Base-by-base conservation (phyloP, 2,329 filamentous ascomycete genomes). In the Aciculosporium take region DNA sequence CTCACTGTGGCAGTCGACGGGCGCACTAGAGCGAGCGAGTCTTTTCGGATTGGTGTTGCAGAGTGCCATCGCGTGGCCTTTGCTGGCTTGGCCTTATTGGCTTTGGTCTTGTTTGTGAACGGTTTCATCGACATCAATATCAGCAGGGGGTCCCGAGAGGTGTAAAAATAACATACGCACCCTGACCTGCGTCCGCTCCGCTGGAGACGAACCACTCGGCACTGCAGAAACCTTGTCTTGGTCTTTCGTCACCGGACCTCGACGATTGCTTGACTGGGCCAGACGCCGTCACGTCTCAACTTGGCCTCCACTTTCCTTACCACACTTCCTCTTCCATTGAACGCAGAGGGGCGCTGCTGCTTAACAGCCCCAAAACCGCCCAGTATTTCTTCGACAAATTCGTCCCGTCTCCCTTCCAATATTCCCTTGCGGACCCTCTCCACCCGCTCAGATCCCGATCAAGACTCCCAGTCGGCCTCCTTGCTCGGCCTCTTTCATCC, bases 391-490 rank as follows among this genome's bases (percentile, higher is more conserved):
- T 71, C 78, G 59, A 67, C 73, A 73, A 72, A 65, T 51, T 70
- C 69, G 54, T 72, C 71, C 63, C 79, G 79, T 67, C 78, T 84
- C 51, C 74, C 75, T 61, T 84, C 84, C 65, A 85, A 84, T 66
- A 94, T 95, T 61, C 88, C 88, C 55, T 74, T 95, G 56, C 83
- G 84, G 63, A 81, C 80, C 55, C 70, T 95, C 54, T 59, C 69
- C 49, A 59, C 61, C 34, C 58, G 58, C 41, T 48, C 54, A 46
- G 51, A 53, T 46, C 49, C 53, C 48, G 57, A 63, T 45, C 54
- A 61, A 58, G 66, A 62, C 56, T 64, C 56, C 53, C 61, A 55
- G 49, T 53, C 56, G 50, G 53, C 57, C 46, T 61, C 59, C 48
- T 53, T 58, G 47, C 54, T 61, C 37, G 50, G 56, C 42, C 51